phyloP scores from a whole-genome alignment of 352 stramenopile species.

The Stramenopiles sp. region DNA sequence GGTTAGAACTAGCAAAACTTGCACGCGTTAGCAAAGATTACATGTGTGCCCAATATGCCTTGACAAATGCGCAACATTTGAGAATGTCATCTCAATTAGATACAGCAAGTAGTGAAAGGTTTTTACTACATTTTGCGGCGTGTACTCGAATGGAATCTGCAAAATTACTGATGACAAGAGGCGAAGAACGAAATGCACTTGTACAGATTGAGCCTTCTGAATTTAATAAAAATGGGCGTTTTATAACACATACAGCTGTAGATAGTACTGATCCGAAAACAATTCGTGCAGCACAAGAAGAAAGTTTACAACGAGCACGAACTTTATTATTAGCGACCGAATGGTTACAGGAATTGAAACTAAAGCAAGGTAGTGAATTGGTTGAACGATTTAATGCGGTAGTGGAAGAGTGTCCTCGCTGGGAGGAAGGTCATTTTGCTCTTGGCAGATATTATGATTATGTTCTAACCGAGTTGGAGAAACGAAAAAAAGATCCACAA shows the following conservation, averaged over 20 bases:
- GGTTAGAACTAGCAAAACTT: constrained; percentile 8
- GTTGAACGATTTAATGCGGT: constrained; percentile 4
- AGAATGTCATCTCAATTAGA: background rate
- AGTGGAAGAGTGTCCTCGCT: background rate
- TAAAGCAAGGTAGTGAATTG: background rate
- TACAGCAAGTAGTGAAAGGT: background rate
- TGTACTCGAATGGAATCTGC: too few relatives aligned
- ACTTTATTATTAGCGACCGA: background rate
- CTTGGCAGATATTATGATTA: constrained; percentile 1
- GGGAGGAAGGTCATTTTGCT: too few relatives aligned
- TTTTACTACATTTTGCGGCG: too few relatives aligned
- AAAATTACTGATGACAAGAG: constrained; percentile 5
- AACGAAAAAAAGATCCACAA: too few relatives aligned
- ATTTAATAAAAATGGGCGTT: background rate
- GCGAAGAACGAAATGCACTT: background rate
- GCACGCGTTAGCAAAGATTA: background rate
- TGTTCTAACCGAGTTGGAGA: background rate
- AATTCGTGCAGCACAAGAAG: too few relatives aligned
- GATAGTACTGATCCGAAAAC: constrained; percentile 5
- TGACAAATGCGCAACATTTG: too few relatives aligned
- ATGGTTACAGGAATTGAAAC: too few relatives aligned
- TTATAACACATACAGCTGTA: too few relatives aligned
- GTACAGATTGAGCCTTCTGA: constrained; percentile 10
- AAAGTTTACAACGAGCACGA: constrained; percentile 4
- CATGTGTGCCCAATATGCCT: background rate